Conservation (phyloP, 2,329 filamentous ascomycete genomes). For the Dendryphion nanum region DNA sequence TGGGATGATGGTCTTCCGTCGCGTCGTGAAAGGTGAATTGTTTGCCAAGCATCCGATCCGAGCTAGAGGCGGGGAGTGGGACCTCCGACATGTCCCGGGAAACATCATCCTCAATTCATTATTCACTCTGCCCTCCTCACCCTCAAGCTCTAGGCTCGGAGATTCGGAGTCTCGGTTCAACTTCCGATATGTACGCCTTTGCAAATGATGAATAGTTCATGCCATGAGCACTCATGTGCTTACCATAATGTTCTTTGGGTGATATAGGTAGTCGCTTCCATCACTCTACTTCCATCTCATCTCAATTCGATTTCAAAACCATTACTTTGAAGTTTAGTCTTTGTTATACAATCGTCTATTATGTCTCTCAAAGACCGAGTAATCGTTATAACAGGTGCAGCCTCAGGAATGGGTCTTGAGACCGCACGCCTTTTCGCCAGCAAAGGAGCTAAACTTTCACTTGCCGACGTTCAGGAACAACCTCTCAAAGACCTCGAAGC, state of each 20-base stretch:
- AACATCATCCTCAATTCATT: conserved; percentile 8
- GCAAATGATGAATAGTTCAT: too few species aligned
- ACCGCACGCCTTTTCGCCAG: conserved; percentile 46
- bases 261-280: too few species aligned
- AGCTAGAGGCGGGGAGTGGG: conserved; percentile 2
- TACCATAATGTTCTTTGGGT: too few species aligned
- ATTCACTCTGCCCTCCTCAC: background rate
- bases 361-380: conserved; percentile 29
- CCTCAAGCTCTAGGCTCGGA: conserved; percentile 7
- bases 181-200: conserved; percentile 6
- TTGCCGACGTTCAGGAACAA: conserved; percentile 36
- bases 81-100: conserved; percentile 7
- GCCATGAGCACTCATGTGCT: too few species aligned
- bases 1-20: conserved; percentile 11
- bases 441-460: conserved; percentile 34
- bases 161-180: conserved; percentile 12
- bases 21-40: conserved; percentile 3
- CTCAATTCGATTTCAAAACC: too few species aligned
- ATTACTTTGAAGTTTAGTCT: too few species aligned
- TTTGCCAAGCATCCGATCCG: conserved; percentile 9
- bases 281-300: too few species aligned
- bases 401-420: conserved; percentile 46
- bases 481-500: conserved; percentile 35
- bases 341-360: too few species aligned
- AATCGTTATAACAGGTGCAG: conserved; percentile 17